phyloP scores from a whole-genome alignment of 1,284 basidiomycete genomes.

The Cronartium quercuum region DNA sequence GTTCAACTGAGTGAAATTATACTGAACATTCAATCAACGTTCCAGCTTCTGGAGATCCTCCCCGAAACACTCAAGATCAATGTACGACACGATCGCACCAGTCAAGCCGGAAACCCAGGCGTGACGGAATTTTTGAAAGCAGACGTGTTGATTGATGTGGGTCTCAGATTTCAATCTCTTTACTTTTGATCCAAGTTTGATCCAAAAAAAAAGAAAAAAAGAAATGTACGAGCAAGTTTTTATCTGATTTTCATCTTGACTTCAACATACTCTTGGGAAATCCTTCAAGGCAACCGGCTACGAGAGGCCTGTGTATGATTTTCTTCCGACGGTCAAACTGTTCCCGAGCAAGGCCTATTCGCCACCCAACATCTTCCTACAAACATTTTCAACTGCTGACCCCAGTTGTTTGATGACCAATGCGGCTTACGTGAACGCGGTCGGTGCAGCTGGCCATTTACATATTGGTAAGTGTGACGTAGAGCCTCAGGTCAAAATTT shows the following conservation, averaged over 20 bases:
- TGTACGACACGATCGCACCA: conserved; percentile 5
- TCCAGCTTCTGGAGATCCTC: not conserved
- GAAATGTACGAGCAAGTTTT: not conserved
- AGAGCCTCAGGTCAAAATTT: not conserved
- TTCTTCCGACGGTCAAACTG: conserved; percentile 6
- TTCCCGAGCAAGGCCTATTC: conserved; percentile 12
- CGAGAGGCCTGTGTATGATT: conserved; percentile 7
- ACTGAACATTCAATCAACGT: not conserved
- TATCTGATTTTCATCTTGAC: not conserved
- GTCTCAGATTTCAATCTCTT: not conserved
- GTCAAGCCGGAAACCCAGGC: not conserved
- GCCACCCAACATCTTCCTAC: conserved; percentile 27
- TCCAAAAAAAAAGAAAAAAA: not conserved
- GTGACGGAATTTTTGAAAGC: not conserved
- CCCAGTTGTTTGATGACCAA: conserved; percentile 33
- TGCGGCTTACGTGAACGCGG: conserved; percentile 16
- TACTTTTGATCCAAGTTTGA: not conserved
- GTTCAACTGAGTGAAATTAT: not conserved
- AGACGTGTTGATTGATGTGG: conserved; percentile 30
- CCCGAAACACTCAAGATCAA: not conserved
- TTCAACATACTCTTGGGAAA: no score
- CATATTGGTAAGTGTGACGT: conserved; percentile 19
- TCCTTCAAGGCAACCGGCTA: conserved; percentile 23
- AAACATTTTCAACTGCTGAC: conserved; percentile 9
- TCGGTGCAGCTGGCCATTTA: conserved; percentile 18